Conservation (phyloP, 169 alveolate genomes). For the Plasmodium gonderi region DNA sequence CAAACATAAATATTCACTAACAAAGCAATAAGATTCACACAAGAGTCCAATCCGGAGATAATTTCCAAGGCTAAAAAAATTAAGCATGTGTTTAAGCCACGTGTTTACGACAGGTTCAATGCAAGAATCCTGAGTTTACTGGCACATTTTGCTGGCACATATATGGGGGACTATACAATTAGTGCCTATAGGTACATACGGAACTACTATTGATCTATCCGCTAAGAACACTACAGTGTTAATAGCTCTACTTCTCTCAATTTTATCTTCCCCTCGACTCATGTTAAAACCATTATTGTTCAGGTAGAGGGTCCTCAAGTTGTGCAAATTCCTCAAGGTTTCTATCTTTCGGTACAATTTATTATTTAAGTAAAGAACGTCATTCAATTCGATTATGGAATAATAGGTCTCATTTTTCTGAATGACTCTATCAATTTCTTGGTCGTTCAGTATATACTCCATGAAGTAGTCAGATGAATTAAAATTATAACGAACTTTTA, state of each 20-base stretch:
- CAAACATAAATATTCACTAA: constrained; percentile 14
- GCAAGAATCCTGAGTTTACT: no score
- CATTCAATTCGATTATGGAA: constrained; percentile 56
- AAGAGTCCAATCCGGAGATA: constrained; percentile 44
- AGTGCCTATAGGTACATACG: no score
- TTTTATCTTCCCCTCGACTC: background rate
- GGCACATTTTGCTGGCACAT: no score
- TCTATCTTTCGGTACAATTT: constrained; percentile 39
- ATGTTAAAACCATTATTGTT: constrained; percentile 42
- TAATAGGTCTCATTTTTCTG: constrained; percentile 54
- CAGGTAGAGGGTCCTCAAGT: constrained; percentile 59
- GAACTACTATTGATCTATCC: no score
- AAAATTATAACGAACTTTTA: background rate
- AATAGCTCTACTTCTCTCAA: background rate
- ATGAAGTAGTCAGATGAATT: background rate
- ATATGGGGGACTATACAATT: no score
- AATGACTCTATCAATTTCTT: constrained; percentile 41
- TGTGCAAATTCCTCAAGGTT: constrained; percentile 13
- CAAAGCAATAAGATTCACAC: constrained; percentile 59
- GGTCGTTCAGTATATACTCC: constrained; percentile 45
- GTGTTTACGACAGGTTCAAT: background rate
- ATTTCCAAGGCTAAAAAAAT: constrained; percentile 41
- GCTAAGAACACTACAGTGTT: no score
- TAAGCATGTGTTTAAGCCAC: background rate
- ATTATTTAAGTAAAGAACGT: constrained; percentile 64